A percentile compares a stretch with the other conserved stretches of the same genome.
phyloP scores from a whole-genome alignment of 2,329 filamentous ascomycete genomes.

The Orbilia javanica region DNA sequence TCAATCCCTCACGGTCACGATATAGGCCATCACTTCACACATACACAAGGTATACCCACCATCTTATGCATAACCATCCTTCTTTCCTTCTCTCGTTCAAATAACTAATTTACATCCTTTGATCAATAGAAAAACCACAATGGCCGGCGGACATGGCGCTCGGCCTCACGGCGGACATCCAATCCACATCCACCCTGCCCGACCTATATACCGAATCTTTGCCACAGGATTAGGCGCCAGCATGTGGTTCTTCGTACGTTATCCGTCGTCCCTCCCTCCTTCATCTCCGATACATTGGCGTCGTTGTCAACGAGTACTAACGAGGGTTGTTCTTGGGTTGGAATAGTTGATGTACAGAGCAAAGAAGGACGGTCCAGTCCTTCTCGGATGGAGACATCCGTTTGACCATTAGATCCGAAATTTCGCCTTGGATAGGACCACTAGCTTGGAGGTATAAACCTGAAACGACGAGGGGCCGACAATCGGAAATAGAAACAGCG shows the following conservation, averaged over 20 bases:
- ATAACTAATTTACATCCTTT: too few species aligned
- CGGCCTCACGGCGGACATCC: slow-evolving; percentile 65
- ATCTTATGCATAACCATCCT: too few species aligned
- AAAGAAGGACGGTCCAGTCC: slow-evolving; percentile 91
- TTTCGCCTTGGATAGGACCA: neutral
- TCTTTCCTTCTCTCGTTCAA: too few species aligned
- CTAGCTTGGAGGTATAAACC: neutral
- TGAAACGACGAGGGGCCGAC: neutral
- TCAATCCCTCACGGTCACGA: neutral
- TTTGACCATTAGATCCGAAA: slow-evolving; percentile 81
- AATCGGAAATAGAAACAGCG: neutral
- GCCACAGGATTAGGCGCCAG: slow-evolving; percentile 89
- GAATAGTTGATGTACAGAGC: slow-evolving; percentile 92
- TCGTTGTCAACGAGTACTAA: slow-evolving; percentile 26
- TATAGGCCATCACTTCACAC: neutral
- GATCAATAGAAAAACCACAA: slow-evolving; percentile 32
- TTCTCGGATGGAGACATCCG: slow-evolving; percentile 94
- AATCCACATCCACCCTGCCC: slow-evolving; percentile 72
- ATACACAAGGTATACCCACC: neutral
- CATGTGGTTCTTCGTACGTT: slow-evolving; percentile 98
- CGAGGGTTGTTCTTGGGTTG: neutral
- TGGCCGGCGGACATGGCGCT: slow-evolving; percentile 45
- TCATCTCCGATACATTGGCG: slow-evolving; percentile 54
- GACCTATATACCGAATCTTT: slow-evolving; percentile 83
- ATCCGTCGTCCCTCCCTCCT: too few species aligned